phyloP scores from a whole-genome alignment of 768 basidiomycete species.

The Boletus rubropictus region DNA sequence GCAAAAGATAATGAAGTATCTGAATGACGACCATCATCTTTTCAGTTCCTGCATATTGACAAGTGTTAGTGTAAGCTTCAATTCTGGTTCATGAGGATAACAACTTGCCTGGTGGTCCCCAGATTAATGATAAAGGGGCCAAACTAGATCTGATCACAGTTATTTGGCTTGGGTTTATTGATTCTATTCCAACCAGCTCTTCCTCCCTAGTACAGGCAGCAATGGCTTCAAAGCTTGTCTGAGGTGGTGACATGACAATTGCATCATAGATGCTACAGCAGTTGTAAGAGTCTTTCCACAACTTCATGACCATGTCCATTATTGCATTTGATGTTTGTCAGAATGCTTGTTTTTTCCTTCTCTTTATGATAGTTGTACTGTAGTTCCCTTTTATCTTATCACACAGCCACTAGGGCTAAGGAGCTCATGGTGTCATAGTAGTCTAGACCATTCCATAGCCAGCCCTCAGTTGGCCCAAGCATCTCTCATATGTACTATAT shows the following conservation, averaged over 20 bases:
- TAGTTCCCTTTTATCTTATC: no score
- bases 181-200: slow-evolving; percentile 10
- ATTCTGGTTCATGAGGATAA: background rate
- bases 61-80: background rate
- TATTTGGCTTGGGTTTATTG: slow-evolving; percentile 52
- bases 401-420: no score
- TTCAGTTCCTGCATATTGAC: slow-evolving; percentile 46
- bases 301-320: slow-evolving; percentile 53
- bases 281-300: slow-evolving; percentile 38
- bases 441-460: no score
- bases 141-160: slow-evolving; percentile 43
- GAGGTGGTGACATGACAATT: slow-evolving; percentile 33
- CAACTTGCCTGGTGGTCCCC: slow-evolving; percentile 59
- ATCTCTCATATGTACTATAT: no score
- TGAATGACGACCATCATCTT: slow-evolving; percentile 68
- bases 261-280: slow-evolving; percentile 48
- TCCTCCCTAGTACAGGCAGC: slow-evolving; percentile 7
- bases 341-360: no score
- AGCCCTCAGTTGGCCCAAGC: no score
- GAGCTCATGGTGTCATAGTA: no score
- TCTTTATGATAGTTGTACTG: no score
- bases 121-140: slow-evolving; percentile 49
- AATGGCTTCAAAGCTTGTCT: slow-evolving; percentile 16
- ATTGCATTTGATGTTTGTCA: slow-evolving; percentile 55
- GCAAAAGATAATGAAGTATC: slow-evolving; percentile 43